Evolutionary conservation across 345 rosid species (phyloP), one percentile per base, ranked within the genome.

Genomic region (Arabis alpina): DNA sequence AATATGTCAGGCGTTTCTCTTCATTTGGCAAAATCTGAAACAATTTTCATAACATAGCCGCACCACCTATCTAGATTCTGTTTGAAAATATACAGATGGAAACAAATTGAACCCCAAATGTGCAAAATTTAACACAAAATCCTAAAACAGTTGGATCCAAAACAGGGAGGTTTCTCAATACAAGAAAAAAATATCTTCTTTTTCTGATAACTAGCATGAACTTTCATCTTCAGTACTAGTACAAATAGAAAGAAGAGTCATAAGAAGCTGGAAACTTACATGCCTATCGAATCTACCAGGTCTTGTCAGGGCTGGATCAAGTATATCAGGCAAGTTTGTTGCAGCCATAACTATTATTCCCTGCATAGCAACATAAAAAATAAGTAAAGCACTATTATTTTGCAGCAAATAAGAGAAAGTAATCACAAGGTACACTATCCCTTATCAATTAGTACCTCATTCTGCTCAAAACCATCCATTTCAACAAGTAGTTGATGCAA

Each of bases 381-480:
- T 51, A n/a, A 12, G 54, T 44, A 34, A 39, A 54, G 53, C 76
- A 53, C 14, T 66, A 61, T 41, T 39, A 66, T 70, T 56, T 14
- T 44, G 3, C 19, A 4, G 11, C 36, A 62, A 43, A 48, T 14
- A 28, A 57, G 32, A 15, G 28, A 57, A 34, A 36, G 57, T 7
- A 61, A 62, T 61, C 40, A 67, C 39, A 47, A 61, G 15, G 19
- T 50, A 56, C 55, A 23, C 53, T 6, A 32, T 51, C 16, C 12
- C 59, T 52, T 51, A 30, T 67, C 39, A 36, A 43, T 7, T 71
- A 3, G 52, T 82, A 89, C 97, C 99, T 89, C 97, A 79, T 94
- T 91, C 75, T 91, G 96, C 76, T 94, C 98, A 80, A 94, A 94
- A 71, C 99, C 99, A 84, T 89, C 99, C 99, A 94, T 94, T 81